Evolutionary conservation across 2,329 filamentous ascomycete genomes (phyloP), one percentile per base, ranked within the genome.

Genomic region (Fusarium haematococcum): DNA sequence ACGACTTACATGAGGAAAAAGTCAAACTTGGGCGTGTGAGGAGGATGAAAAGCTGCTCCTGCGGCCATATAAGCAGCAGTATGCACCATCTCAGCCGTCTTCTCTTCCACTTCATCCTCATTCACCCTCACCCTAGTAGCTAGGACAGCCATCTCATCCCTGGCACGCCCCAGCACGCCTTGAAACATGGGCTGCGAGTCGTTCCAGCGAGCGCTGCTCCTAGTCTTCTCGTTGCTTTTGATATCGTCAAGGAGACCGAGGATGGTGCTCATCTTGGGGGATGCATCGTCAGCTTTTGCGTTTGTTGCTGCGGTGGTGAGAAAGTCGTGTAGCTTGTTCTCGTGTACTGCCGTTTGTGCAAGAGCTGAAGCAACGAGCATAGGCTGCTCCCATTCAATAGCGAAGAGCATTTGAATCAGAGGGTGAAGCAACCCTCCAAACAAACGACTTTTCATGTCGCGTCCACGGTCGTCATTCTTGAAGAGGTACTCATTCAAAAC

Each of bases 401-500:
- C 95, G 79, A 95, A 97, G 58, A 95, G 93, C 23, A 97, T 88
- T 80, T 97, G 94, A 71, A 98, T 95, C 18, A 97, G 84, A 2
- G 95, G 94, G 79, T 78, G 73, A 16, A 76, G 63, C 4, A 76
- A 79, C 88, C 91, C 92, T 18, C 88, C 88, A 78, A 90, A 95
- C 78, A 96, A 84, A 20, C 95, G 87, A 2, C 87, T 85, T 4
- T 95, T 83, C 86, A 98, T 85, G 70, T 92, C 91, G 43, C 95
- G 90, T 6, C 92, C 91, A 50, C 87, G 84, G 50, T 91, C 88
- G 65, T 92, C 89, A 3, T 88, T 89, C 4, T 88, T 86, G 79
- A 98, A 94, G 1, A 97, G 71, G 77, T 94, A 92, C 78, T 93
- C 88, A 18, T 86, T 83, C 32, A 97, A 65, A 0, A 91, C 90